Base-by-base conservation (phyloP, 1,139 yeast species). In the Tardiomyces digboiensis region DNA sequence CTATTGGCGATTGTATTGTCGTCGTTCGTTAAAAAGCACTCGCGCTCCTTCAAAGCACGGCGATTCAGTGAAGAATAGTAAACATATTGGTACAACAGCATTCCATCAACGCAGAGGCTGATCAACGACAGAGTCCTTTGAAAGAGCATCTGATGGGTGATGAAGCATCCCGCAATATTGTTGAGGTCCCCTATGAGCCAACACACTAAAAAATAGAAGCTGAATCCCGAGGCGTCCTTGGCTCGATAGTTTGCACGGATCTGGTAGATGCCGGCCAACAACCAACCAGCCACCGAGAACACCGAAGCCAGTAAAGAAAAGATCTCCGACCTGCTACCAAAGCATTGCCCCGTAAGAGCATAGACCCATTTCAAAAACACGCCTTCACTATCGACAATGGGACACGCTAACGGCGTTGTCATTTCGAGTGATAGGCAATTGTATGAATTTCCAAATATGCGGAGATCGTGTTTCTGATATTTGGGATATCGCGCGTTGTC, bases 191-290 rank as follows among this genome's bases (percentile, higher is more conserved):
- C 65, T 8, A 53, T 38, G 12, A 61, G 55, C 61, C 64, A 61
- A 41, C 62, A 53, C 16, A 47, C 43, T 23, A 61, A 49, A 40
- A 61, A 57, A 39, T 51, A 44, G 7, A 56, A 56, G 44, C 60
- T 54, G 52, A 61, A 61, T n/a, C 65, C 64, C n/a, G 57, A 57
- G 19, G 60, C 59, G 23, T 57, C 54, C 36, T 58, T 55, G 19
- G 53, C 50, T 19, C 44, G 39, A 46, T 52, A 57, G 38, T 58
- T 54, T 16, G 56, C 49, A 33, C 48, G 56, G 23, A 59, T 52
- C 47, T 61, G 65, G 46, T 61, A 57, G 7, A 50, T 39, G n/a
- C 65, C 63, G 7, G 65, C 64, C 14, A 44, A 36, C 21, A 59
- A 52, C 59, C 64, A 61, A 12, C 60, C 62, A 2, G 48, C 45